Evolutionary conservation across 495 filamentous ascomycete genomes (phyloP).

Genomic region (Penicillium alfredii): DNA sequence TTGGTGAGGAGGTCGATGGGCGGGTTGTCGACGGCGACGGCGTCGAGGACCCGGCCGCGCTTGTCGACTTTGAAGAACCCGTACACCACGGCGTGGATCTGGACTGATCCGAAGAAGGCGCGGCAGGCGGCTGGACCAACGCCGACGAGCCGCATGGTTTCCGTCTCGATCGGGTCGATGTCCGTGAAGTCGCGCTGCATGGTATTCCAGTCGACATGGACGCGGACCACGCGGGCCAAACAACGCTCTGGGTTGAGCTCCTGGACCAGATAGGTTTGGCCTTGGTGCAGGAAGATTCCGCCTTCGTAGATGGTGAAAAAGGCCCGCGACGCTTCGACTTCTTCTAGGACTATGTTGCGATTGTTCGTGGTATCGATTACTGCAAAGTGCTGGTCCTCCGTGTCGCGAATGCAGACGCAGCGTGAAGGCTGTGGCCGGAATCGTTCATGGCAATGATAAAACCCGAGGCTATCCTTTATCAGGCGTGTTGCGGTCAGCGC

Average conservation of each 20-base stretch:
- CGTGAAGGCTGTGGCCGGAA: slow-evolving; percentile 81
- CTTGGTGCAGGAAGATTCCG: slow-evolving; percentile 95
- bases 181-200: slow-evolving; percentile 92
- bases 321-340: slow-evolving; percentile 90
- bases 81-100: slow-evolving; percentile 79
- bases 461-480: slow-evolving; percentile 65
- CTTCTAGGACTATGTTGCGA: slow-evolving; percentile 82
- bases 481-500: slow-evolving; percentile 72
- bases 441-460: slow-evolving; percentile 82
- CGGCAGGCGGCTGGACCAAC: slow-evolving; percentile 37
- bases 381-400: slow-evolving; percentile 87
- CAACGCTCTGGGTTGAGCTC: slow-evolving; percentile 75
- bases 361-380: slow-evolving; percentile 83
- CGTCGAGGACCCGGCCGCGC: slow-evolving; percentile 77
- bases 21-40: slow-evolving; percentile 87
- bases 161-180: slow-evolving; percentile 86
- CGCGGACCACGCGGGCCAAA: slow-evolving; percentile 67
- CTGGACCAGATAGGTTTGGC: slow-evolving; percentile 82
- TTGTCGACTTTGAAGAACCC: slow-evolving; percentile 95
- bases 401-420: slow-evolving; percentile 85
- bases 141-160: slow-evolving; percentile 65
- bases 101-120: slow-evolving; percentile 80
- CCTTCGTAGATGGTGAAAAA: slow-evolving; percentile 97
- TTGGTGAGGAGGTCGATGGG: slow-evolving; percentile 78
- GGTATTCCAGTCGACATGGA: slow-evolving; percentile 95